phyloP scores from a whole-genome alignment of 208 protist species.

The Leishmania arabica region DNA sequence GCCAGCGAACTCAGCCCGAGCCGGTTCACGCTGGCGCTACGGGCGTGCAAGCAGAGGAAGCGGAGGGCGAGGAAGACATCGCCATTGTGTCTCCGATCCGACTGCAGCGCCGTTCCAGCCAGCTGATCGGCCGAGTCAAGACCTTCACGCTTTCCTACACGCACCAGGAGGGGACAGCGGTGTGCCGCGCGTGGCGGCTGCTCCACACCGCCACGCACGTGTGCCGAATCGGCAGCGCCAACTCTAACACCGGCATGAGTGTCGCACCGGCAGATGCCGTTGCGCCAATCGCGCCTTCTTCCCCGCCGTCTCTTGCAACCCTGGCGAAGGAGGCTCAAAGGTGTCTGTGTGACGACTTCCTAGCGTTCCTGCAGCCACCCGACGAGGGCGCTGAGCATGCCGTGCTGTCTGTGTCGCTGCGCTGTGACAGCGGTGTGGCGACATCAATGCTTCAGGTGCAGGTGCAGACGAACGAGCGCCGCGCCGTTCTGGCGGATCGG shows the following conservation, averaged over 20 bases:
- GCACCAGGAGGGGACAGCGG: slow-evolving; percentile 64
- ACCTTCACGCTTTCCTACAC: slow-evolving; percentile 66
- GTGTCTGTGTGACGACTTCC: slow-evolving; percentile 59
- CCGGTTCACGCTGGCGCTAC: not conserved
- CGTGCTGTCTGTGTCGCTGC: slow-evolving; percentile 35
- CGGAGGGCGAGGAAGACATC: slow-evolving; percentile 2
- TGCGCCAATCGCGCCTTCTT: not conserved
- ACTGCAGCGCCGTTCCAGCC: slow-evolving; percentile 20
- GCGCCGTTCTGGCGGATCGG: slow-evolving; percentile 38
- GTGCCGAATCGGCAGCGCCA: not conserved
- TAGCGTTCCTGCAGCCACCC: slow-evolving; percentile 55
- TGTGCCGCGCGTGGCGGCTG: slow-evolving; percentile 78
- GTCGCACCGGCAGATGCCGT: not conserved
- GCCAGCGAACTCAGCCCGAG: not conserved
- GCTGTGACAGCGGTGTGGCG: slow-evolving; percentile 38
- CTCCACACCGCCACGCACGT: slow-evolving; percentile 37
- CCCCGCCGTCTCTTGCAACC: slow-evolving; percentile 4
- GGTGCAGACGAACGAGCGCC: slow-evolving; percentile 76
- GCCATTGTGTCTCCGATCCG: slow-evolving; percentile 24
- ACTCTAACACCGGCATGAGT: not conserved
- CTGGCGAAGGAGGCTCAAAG: slow-evolving; percentile 41
- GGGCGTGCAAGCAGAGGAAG: not conserved
- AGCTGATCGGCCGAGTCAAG: slow-evolving; percentile 48
- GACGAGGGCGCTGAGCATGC: slow-evolving; percentile 41
- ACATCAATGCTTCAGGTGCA: slow-evolving; percentile 60